phyloP scores from a whole-genome alignment of 768 basidiomycete species.

The Kwoniella botswanensis region DNA sequence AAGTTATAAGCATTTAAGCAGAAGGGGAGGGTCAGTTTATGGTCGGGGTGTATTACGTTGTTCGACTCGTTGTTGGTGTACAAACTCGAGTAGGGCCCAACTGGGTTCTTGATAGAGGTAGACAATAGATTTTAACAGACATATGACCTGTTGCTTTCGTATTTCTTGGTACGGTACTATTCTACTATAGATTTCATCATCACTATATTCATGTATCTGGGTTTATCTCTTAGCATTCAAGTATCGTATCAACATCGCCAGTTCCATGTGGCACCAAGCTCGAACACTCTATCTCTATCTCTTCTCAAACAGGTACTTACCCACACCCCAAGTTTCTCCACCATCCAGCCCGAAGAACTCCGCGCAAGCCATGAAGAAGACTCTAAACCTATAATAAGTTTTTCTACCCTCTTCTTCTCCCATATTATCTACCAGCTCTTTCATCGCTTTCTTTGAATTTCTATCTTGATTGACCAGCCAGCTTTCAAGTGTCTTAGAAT shows the following conservation, averaged over 20 bases:
- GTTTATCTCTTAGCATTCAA: neutral
- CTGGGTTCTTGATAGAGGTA: too few relatives aligned
- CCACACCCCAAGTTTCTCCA: constrained; percentile 67
- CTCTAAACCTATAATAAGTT: constrained; percentile 70
- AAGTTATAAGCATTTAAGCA: neutral
- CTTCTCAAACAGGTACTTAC: constrained; percentile 45
- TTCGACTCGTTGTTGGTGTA: too few relatives aligned
- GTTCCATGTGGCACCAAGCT: neutral
- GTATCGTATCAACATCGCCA: neutral
- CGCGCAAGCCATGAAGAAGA: constrained; percentile 74
- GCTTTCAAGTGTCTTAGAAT: constrained; percentile 68
- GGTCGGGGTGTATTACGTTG: too few relatives aligned
- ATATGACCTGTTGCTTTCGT: too few relatives aligned
- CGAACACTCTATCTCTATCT: constrained; percentile 4
- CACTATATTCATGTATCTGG: neutral
- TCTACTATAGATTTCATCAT: too few relatives aligned
- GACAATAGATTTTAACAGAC: too few relatives aligned
- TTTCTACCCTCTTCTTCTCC: constrained; percentile 65
- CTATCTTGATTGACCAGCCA: constrained; percentile 70
- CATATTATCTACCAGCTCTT: constrained; percentile 64
- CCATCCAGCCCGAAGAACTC: constrained; percentile 70
- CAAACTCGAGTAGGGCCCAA: too few relatives aligned
- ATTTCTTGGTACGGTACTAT: too few relatives aligned
- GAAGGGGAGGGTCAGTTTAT: neutral
- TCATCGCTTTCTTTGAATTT: constrained; percentile 63